Percentiles rank a stretch among this genome's conserved stretches.
These are phyloP conservation scores for Boeremia exigua DNA, from an alignment of 2,329 filamentous ascomycete species.

Conservation along the genomic window DNA sequence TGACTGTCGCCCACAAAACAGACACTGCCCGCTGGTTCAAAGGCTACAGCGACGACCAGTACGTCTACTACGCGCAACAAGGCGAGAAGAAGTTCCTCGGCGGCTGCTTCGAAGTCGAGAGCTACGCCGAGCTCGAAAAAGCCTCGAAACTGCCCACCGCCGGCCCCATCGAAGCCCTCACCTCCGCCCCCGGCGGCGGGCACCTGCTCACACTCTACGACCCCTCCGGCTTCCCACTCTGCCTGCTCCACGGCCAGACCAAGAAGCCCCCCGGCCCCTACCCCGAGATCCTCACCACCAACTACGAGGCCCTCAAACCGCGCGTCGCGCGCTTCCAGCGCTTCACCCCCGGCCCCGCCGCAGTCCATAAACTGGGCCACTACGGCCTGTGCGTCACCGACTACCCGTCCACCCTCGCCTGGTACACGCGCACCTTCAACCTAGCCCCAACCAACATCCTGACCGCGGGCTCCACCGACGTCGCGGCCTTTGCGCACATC, in stretches of 20 bases:
- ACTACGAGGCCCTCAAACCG: slow-evolving; percentile 51
- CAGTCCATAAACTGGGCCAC: slow-evolving; percentile 59
- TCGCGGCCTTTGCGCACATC: slow-evolving; percentile 61
- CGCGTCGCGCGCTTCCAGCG: slow-evolving; percentile 58
- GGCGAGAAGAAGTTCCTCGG: slow-evolving; percentile 63
- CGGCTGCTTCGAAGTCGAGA: slow-evolving; percentile 64
- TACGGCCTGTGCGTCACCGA: slow-evolving; percentile 52
- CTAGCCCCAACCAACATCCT: slow-evolving; percentile 56
- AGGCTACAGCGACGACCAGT: slow-evolving; percentile 67
- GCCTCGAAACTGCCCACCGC: slow-evolving; percentile 56
- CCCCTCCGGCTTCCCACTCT: slow-evolving; percentile 64
- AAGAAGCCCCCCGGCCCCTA: slow-evolving; percentile 51
- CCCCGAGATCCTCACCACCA: slow-evolving; percentile 59
- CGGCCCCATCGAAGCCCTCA: slow-evolving; percentile 56
- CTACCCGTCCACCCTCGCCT: slow-evolving; percentile 48
- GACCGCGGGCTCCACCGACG: slow-evolving; percentile 47
- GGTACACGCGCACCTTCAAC: slow-evolving; percentile 57
- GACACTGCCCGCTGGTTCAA: slow-evolving; percentile 60
- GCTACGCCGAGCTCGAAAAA: slow-evolving; percentile 60
- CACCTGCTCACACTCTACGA: slow-evolving; percentile 53
- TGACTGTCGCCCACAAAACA: slow-evolving; percentile 42
- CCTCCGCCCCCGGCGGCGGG: slow-evolving; percentile 61
- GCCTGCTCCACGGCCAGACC: slow-evolving; percentile 63
- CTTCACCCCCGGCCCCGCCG: slow-evolving; percentile 58
- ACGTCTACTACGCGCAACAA: slow-evolving; percentile 62